Evolutionary conservation across 805 yeast species (phyloP), one percentile per base, ranked within the genome.

Genomic region (Nakazawaea sp.): DNA sequence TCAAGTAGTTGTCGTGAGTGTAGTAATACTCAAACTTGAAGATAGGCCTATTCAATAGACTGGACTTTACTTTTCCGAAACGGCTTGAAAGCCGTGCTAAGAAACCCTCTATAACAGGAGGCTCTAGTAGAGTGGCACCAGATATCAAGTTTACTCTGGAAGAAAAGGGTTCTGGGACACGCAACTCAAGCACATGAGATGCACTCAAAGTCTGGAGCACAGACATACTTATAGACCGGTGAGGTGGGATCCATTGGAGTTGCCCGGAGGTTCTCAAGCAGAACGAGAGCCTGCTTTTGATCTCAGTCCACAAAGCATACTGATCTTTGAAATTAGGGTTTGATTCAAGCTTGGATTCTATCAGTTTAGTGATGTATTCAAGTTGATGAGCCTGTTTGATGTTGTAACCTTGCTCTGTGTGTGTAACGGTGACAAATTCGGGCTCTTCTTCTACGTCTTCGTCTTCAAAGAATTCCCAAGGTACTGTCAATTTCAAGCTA

Each of bases 31-130:
- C 68, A 30, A 79, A 56, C 38, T 70, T 75, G 45, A 68, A 68
- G 38, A 72, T 68, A 24, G 70, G 56, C 41, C 50, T 56, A 42
- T 45, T 55, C 48, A 44, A 47, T 9, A 31, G 12, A 0, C 61
- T 58, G 10, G 58, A 35, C 4, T 27, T 29, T 1, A 56, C 40
- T 18, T 46, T 51, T 0, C 86, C 86, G 5, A 55, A 51, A 40
- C 70, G 64, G 30, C 74, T 66, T 0, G 79, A 68, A 21, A 81
- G 52, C 34, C 79, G 66, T 3, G 73, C 60, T 16, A 89, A 54
- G 52, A 83, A 88, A 0, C 97, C 97, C 58, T 90, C 97, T 8
- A 87, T 55, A 0, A 95, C 79, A 0, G 59, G 36, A 0, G 96
- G 96, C 50, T 82, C 95, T 1, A n/a, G n/a, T n/a, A n/a, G n/a